Percentiles rank a stretch among this genome's conserved stretches.
Evolutionary conservation across 164 flowering plant species (phyloP).

Genomic region (Kingdonia uniflora): DNA sequence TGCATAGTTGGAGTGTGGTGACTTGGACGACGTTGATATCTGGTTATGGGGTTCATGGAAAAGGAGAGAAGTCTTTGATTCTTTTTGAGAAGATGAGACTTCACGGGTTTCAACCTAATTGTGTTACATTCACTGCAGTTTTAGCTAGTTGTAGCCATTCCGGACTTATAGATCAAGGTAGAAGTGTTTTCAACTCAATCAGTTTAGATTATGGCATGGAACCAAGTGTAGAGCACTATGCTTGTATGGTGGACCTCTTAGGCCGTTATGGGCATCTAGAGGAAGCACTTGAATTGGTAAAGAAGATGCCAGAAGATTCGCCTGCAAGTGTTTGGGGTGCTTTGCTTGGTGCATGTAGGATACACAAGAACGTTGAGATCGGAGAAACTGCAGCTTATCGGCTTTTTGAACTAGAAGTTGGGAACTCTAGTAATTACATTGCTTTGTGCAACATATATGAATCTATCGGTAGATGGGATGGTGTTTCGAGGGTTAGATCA

Average conservation of each 20-base stretch:
- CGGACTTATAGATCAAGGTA: constrained; percentile 41
- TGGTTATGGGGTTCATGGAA: constrained; percentile 49
- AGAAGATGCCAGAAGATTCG: constrained; percentile 20
- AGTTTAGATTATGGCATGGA: constrained; percentile 24
- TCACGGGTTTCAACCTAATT: constrained; percentile 31
- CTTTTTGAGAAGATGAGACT: constrained; percentile 35
- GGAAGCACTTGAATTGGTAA: constrained; percentile 35
- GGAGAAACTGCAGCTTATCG: constrained; percentile 49
- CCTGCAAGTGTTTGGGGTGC: constrained; percentile 61
- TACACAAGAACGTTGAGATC: constrained; percentile 39
- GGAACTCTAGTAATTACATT: constrained; percentile 48
- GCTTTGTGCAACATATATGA: constrained; percentile 46
- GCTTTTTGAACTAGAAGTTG: constrained; percentile 47
- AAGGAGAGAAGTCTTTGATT: constrained; percentile 35
- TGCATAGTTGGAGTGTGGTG: constrained; percentile 26
- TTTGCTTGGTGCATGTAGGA: constrained; percentile 39
- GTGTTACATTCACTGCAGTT: constrained; percentile 41
- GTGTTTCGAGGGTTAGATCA: constrained; percentile 23
- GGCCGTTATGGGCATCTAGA: constrained; percentile 40
- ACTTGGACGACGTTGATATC: constrained; percentile 60
- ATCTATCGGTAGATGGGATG: constrained; percentile 27
- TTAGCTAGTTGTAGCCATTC: constrained; percentile 52
- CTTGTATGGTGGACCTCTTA: constrained; percentile 57
- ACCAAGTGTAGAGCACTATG: constrained; percentile 40
- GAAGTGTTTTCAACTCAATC: constrained; percentile 32